Base-by-base conservation (phyloP, 2,329 filamentous ascomycete genomes). In the Penicillium sp. region DNA sequence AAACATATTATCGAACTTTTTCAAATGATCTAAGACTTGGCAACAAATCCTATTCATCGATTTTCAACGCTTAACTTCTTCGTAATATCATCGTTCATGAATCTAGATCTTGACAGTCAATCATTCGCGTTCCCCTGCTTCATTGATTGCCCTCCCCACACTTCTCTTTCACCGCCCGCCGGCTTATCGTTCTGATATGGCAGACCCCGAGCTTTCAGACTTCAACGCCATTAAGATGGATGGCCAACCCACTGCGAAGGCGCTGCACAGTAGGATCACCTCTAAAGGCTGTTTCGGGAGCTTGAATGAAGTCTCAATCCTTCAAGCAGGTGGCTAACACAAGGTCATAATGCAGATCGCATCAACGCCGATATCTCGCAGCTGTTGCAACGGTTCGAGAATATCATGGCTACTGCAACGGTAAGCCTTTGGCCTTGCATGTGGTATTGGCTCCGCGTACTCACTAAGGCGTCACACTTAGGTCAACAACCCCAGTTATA, bases 301-400 rank as follows among this genome's bases (percentile, higher is more conserved):
- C 10, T 18, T 38, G 16, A 4, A 5, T 18, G 3, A 38, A 21
- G 3, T 2, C 34, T 12, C 6, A 4, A 8, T 21, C 9, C 16
- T 38, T 16, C 16, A 21, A 38, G 4, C n/a, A 18, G 0, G 7
- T 9, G 9, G 18, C 46, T 51, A 44, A 50, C 33, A 28, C 34
- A 21, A 47, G 45, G 10, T 18, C 41, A 44, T 24, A n/a, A n/a
- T 24, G 6, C 57, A 78, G 76, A 70, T 49, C 76, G 75, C 53
- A 74, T 78, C 60, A 74, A 75, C 55, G 64, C 65, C 51, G 68
- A 78, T 54, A 68, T 78, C 53, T 70, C 73, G 16, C 73, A 76
- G 54, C 66, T 79, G 29, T 67, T 83, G 18, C 77, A 79, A 59
- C 77, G 79, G 33, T 84, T 82, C 62, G 76, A 83, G 54, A 80